A percentile compares a stretch with the other conserved stretches of the same genome.
Conservation (phyloP, 2,329 filamentous ascomycete species). For the Graphilbum ipis-grandicollis region DNA sequence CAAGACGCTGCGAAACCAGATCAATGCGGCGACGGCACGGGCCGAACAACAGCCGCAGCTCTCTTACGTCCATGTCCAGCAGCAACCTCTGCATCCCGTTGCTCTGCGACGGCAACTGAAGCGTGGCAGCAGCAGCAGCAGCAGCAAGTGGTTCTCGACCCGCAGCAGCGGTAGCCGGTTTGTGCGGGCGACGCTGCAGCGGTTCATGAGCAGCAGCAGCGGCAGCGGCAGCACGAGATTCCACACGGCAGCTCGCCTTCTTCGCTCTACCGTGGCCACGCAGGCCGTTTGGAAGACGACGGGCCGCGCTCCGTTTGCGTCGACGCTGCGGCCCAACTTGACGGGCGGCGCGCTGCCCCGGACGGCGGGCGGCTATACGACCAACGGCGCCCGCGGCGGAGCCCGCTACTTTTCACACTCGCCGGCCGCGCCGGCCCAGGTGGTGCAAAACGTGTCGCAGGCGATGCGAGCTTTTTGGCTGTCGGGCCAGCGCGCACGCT, state of each 20-base stretch:
- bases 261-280: slow-evolving; percentile 30
- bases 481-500: slow-evolving; percentile 77
- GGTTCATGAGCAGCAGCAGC: slow-evolving; percentile 33
- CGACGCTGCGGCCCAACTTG: slow-evolving; percentile 75
- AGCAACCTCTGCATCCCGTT: slow-evolving; percentile 34
- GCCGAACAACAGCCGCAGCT: slow-evolving; percentile 10
- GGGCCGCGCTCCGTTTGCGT: slow-evolving; percentile 70
- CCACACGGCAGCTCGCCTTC: too few species aligned
- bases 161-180: slow-evolving; percentile 11
- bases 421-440: slow-evolving; percentile 70
- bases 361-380: slow-evolving; percentile 83
- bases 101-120: slow-evolving; percentile 33
- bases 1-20: slow-evolving; percentile 31
- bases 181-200: slow-evolving; percentile 14
- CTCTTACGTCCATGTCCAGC: slow-evolving; percentile 4
- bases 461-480: slow-evolving; percentile 84
- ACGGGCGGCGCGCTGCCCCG: slow-evolving; percentile 75
- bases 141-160: slow-evolving; percentile 30
- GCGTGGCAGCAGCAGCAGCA: too few species aligned
- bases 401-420: slow-evolving; percentile 82
- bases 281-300: slow-evolving; percentile 43
- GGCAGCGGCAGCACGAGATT: slow-evolving; percentile 27
- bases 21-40: slow-evolving; percentile 21
- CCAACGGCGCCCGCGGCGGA: slow-evolving; percentile 13
- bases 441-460: slow-evolving; percentile 87